Evolutionary conservation across 345 rosid species (phyloP).

Genomic region (Salix exigua): DNA sequence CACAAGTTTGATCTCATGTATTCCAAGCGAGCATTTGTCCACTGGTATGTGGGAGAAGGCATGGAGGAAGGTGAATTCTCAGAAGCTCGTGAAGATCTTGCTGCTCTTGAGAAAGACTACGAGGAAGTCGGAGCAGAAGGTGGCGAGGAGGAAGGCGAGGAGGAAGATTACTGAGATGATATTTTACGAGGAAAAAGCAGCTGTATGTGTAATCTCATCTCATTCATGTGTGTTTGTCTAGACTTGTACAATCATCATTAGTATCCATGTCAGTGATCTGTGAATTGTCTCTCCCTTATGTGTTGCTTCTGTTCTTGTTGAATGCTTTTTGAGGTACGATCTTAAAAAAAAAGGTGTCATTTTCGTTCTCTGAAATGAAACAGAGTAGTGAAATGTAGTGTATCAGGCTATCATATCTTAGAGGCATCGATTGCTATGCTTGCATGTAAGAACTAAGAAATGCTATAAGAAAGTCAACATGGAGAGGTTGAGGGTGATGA

Average conservation of each 20-base stretch:
- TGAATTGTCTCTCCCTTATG: conserved; percentile 6
- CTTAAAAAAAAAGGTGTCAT: conserved; percentile 1
- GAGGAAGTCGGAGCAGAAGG: conserved; percentile 86
- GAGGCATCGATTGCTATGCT: background rate
- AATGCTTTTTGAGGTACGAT: conserved; percentile 14
- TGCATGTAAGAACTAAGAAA: too few species aligned
- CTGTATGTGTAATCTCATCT: conserved; percentile 7
- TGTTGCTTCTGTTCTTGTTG: conserved; percentile 11
- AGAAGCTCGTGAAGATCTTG: conserved; percentile 84
- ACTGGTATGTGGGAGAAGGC: conserved; percentile 92
- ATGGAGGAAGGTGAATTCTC: conserved; percentile 95
- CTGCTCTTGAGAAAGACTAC: conserved; percentile 81
- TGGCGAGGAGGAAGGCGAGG: conserved; percentile 47
- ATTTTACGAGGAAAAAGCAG: conserved; percentile 4
- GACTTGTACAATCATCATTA: conserved; percentile 6
- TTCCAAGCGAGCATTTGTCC: conserved; percentile 76
- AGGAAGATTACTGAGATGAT: conserved; percentile 44
- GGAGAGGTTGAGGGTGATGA: background rate
- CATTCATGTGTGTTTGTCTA: conserved; percentile 9
- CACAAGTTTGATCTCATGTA: conserved; percentile 86
- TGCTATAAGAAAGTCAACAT: background rate
- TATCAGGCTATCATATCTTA: background rate
- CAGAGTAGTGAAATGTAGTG: background rate
- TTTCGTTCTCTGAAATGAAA: conserved; percentile 8
- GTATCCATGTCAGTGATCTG: background rate